phyloP scores from a whole-genome alignment of 176 grass and related monocot genomes.

The Ampelocalamus luodianensis region DNA sequence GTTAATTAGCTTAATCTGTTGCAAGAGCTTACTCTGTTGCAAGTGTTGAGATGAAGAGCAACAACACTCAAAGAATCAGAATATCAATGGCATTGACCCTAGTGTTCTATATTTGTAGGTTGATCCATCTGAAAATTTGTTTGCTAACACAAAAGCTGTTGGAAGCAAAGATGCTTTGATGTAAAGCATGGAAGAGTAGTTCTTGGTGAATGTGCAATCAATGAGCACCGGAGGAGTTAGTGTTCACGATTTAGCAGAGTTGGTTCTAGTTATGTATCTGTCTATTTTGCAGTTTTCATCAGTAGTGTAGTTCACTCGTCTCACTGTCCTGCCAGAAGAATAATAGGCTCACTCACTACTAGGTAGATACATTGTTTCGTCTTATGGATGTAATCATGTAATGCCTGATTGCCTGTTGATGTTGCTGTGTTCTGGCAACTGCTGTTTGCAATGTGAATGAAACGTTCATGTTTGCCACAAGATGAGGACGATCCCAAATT shows the following conservation, averaged over 20 bases:
- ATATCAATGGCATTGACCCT: neutral
- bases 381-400: neutral
- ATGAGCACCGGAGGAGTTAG: constrained; percentile 12
- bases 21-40: constrained; percentile 7
- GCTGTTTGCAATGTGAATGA: neutral
- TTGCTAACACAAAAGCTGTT: constrained; percentile 4
- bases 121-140: constrained; percentile 21
- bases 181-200: constrained; percentile 24
- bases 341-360: constrained; percentile 20
- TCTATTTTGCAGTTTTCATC: neutral
- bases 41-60: constrained; percentile 7
- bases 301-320: neutral
- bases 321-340: neutral
- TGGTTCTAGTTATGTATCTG: constrained; percentile 29
- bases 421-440: constrained; percentile 14
- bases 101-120: constrained; percentile 37
- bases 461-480: neutral
- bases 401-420: neutral
- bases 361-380: constrained; percentile 24
- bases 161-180: constrained; percentile 27
- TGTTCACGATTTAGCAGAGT: neutral
- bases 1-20: constrained; percentile 20
- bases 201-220: neutral
- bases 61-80: neutral
- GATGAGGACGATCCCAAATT: neutral